Base-by-base conservation (phyloP, 768 basidiomycete genomes). In the Serendipita sp. region DNA sequence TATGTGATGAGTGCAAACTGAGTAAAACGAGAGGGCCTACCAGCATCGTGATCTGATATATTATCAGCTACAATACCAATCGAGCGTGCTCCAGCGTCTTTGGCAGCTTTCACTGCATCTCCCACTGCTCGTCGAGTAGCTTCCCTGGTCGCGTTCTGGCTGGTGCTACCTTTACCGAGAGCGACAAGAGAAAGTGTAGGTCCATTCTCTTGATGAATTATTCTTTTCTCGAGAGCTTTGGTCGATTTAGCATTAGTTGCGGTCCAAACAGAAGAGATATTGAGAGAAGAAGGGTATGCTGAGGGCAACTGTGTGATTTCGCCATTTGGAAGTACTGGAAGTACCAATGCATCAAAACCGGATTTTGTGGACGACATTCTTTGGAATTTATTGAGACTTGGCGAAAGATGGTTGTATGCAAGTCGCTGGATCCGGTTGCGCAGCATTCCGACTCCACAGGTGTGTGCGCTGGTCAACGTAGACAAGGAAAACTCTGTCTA, bases 31-130 rank as follows among this genome's bases (percentile, higher is more conserved):
- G 30, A 38, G 38, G 38, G 70, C 80, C 28, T 67, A 88, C 89
- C 87, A 67, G 89, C 83, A 66, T 88, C 89, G 67, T 91, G 89
- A 30, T 81, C 82, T 64, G 87, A 73, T 56, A 83, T 83, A 15
- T 69, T 66, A 11, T 66, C 68, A 35, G 51, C 32, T n/a, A 65
- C 63, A 16, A 88, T 83, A 13, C 76, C 79, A 60, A 48, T 51
- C 4, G 38, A 18, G 47, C 66, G 23, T 46, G 64, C 65, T 36
- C 47, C 65, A 3, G 84, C 74, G 13, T 72, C 77, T 68, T 80
- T 85, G 68, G 89, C 73, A 51, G 82, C 80, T 74, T 87, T 88
- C 47, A 91, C 82, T 3, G 83, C 87, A 60, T 78, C 81, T 8
- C 85, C 90, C 13, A 91, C 79, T 8, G 87, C 80, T 69, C 81